Base-by-base conservation (phyloP, 108 stramenopile genomes). In the Pinguiococcus pyrenoidosus region DNA sequence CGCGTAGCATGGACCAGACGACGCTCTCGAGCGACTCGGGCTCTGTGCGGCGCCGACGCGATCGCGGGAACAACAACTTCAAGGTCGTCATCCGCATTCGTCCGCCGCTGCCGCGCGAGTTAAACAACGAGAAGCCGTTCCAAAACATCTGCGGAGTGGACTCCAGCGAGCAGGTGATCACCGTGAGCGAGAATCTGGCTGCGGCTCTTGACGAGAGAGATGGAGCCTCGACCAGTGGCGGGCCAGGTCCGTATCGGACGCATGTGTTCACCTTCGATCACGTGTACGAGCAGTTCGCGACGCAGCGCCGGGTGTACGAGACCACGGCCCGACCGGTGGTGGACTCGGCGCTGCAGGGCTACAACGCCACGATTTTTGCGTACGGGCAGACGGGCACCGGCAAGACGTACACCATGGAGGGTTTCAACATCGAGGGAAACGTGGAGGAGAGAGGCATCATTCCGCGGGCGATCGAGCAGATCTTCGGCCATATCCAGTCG, bases 321-420 rank as follows among this genome's bases (percentile, higher is more conserved):
- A 62, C 56, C 13, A 71, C 71, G 0, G 79, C 77, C 0, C 49
- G 62, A 37, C 39, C 51, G 2, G 51, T 76, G 16, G 79, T 80
- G 0, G 69, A 63, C 25, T 40, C 39, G 8, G 39, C 21, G 0
- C 42, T 56, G 27, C 71, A 84, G 49, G 95, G 95, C 41, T 97
- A 91, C 68, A 93, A 97, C 73, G 89, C 92, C 7, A 93, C 95
- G 3, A 77, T 86, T 25, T 59, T 97, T 33, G 95, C 95, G 2
- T 93, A 92, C 58, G 90, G 89, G 1, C 87, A 96, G 74, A 95
- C 89, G 49, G 88, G 79, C 25, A 53, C 65, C 21, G 66, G 64
- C 14, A 73, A 69, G 29, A 87, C 85, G 1, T 76, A 69, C 70
- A 79, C 74, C 16, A 79, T 79, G 77, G 77, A 74, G 17, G 77